A percentile compares a stretch with the other conserved stretches of the same genome.
Conservation (phyloP, 345 rosid genomes). For the Eutrema heterophyllum region DNA sequence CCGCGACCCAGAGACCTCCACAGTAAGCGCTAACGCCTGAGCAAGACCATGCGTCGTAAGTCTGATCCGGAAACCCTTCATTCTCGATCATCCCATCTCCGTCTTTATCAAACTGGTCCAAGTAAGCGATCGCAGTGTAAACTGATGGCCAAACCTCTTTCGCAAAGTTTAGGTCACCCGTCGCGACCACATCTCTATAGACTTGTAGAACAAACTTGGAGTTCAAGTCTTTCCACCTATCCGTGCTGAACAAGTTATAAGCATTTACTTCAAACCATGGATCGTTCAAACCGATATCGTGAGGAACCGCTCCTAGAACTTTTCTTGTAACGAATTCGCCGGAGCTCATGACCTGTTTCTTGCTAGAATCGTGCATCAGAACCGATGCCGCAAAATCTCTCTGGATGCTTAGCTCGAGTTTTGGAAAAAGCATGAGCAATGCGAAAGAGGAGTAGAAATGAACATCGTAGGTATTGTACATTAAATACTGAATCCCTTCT, state of each 20-base stretch:
- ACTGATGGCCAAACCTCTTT: constrained; percentile 72
- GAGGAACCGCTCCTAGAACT: constrained; percentile 66
- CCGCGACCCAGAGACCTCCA: constrained; percentile 83
- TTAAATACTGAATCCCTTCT: constrained; percentile 67
- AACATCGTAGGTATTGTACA: constrained; percentile 79
- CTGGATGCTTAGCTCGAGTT: constrained; percentile 72
- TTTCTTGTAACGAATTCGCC: constrained; percentile 52
- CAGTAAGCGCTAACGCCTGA: constrained; percentile 67
- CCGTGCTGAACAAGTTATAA: constrained; percentile 54
- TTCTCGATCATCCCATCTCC: constrained; percentile 85
- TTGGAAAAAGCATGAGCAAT: constrained; percentile 66
- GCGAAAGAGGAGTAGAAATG: constrained; percentile 83
- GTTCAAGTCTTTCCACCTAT: constrained; percentile 81
- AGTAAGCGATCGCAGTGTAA: constrained; percentile 60
- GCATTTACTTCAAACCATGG: constrained; percentile 76
- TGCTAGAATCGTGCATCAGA: constrained; percentile 61
- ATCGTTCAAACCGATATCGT: constrained; percentile 62
- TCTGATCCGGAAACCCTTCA: constrained; percentile 82
- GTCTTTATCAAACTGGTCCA: constrained; percentile 82
- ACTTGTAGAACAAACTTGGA: constrained; percentile 75
- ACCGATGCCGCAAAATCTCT: constrained; percentile 76
- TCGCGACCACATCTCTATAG: constrained; percentile 58
- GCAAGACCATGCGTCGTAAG: constrained; percentile 70
- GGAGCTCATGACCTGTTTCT: constrained; percentile 48
- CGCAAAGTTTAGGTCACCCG: constrained; percentile 59